Evolutionary conservation across 2,329 filamentous ascomycete species (phyloP), one percentile per base, ranked within the genome.

Genomic region (Fusarium nanum): DNA sequence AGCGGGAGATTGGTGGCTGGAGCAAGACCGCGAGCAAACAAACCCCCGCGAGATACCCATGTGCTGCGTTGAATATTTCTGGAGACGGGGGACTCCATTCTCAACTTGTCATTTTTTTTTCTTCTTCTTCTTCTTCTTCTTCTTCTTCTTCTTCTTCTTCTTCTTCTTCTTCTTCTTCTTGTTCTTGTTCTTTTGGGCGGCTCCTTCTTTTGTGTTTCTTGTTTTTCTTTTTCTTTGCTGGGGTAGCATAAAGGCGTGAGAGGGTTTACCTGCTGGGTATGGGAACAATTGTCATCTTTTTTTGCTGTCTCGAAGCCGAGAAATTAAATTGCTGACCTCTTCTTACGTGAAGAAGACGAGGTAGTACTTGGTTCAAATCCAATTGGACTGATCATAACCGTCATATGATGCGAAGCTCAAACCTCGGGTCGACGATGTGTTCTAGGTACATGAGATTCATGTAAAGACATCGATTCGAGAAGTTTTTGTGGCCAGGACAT

Each of bases 11-110:
- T 75, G 66, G 72, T 75, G 72, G 73, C 66, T 72, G 65, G 64
- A 70, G 64, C 60, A 70, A 71, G 68, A 73, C 63, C 63, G 64
- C 72, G 49, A 71, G 66, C 62, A 73, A 74, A 71, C 72, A 71
- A 75, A 71, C 64, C 73, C 66, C 69, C 72, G 72, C 69, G 61
- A 76, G 73, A 76, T 76, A 76, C 72, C 74, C 74, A 75, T 75
- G 71, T 70, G 68, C 61, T 72, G 63, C 60, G 60, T 67, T 72
- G 65, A 71, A 64, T 62, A 48, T 69, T 73, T 76, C 57, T 76
- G 73, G 73, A 76, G 74, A 76, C 49, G 71, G 74, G 67, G 72
- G 67, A 67, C 73, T 75, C 72, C 71, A 76, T 72, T 72, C 61
- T 72, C 67, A 64, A 60, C 63, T 64, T 74, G 59, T 59, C 64